These are phyloP conservation scores for Dioszegia crocea DNA, from an alignment of 768 basidiomycete genomes.

Conservation along the genomic window DNA sequence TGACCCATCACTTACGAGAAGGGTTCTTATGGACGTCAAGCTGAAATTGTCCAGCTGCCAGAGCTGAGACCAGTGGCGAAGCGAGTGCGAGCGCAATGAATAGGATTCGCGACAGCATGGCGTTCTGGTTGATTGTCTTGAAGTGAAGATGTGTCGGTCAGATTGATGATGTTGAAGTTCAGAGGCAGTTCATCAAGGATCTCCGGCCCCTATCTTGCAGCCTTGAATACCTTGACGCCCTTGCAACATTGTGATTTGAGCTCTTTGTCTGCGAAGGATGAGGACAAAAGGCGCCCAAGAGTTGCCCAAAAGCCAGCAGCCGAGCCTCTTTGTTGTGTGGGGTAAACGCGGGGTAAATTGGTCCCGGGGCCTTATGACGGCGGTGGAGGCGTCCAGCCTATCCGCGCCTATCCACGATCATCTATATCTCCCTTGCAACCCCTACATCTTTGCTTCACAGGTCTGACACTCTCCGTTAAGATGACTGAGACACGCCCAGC, in stretches of 20 bases:
- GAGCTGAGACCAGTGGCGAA: constrained; percentile 8
- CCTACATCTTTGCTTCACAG: too few relatives aligned
- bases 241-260: too few relatives aligned
- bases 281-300: constrained; percentile 4
- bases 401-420: too few relatives aligned
- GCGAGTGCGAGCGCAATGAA: background rate
- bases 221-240: too few relatives aligned
- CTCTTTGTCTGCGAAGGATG: too few relatives aligned
- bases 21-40: constrained; percentile 10
- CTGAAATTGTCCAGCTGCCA: constrained; percentile 18
- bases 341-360: background rate
- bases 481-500: background rate
- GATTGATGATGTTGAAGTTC: background rate
- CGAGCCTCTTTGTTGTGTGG: constrained; percentile 1
- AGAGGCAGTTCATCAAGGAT: too few relatives aligned
- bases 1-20: constrained; percentile 1
- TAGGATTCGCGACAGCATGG: constrained; percentile 4
- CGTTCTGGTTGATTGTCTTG: background rate
- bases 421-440: too few relatives aligned
- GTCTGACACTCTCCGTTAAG: too few relatives aligned
- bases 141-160: background rate
- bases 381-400: background rate
- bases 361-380: background rate
- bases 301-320: too few relatives aligned
- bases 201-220: too few relatives aligned